Base-by-base conservation (phyloP, 2,329 filamentous ascomycete species). In the Trichophyton benhamiae region DNA sequence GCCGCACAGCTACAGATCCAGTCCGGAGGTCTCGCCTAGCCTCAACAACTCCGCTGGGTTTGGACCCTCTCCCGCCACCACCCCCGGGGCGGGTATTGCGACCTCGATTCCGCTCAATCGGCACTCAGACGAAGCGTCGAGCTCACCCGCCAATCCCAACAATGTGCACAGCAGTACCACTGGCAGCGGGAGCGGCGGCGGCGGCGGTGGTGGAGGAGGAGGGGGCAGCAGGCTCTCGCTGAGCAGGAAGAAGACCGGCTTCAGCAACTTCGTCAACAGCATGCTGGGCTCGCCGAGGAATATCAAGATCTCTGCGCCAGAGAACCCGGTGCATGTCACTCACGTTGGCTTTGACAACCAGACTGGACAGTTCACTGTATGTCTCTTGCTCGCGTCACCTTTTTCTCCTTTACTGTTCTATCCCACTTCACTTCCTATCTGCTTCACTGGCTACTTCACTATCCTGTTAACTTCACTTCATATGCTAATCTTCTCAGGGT, bases 301-400 rank as follows among this genome's bases (percentile, higher is more conserved):
- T 66, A 90, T 94, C 55, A 85, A 92, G 74, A 99, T 99, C 69
- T 97, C 94, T n/a, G 89, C 91, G 42, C 94, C 94, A 60, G 91
- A 96, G 75, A 97, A 99, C 70, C 94, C 94, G 57, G 91, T 97
- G 63, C 94, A 97, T 76, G 89, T 99, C 69, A 97, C 92, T 62
- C 94, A 99, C 75, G 94, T 99, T 66, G 92, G 92, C 68, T 96
- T 96, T 74, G 92, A 99, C 75, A 95, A 94, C 76, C 83, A 89
- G 69, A 97, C 94, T 2, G 94, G 94, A 67, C 89, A 96, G 76
- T 99, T 96, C 74, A 97, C 92, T 62, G 91, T 95, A 80, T 71
- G 86, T 38, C 20, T 60, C 20, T 20, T 59, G 27, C 27, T 30
- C 27, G 5, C 27, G 6, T 30, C 27, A 30, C 27, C 22, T 25